These are phyloP conservation scores for Metschnikowia gelsemii DNA, from an alignment of 805 yeast genomes.

Conservation along the genomic window DNA sequence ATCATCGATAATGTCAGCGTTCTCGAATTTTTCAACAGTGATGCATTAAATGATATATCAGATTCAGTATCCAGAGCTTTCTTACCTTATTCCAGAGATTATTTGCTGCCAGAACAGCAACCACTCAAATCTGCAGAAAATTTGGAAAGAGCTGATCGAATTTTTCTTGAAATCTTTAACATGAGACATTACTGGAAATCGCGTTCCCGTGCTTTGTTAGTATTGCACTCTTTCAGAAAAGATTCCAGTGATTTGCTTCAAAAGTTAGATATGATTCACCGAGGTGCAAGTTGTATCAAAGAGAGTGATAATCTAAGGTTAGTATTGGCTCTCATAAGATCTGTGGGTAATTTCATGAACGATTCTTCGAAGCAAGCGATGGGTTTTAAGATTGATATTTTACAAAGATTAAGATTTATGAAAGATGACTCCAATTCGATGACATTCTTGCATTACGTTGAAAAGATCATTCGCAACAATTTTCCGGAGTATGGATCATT, in stretches of 20 bases:
- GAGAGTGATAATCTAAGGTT: constrained; percentile 66
- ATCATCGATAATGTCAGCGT: constrained; percentile 55
- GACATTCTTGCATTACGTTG: constrained; percentile 91
- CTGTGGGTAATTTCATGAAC: constrained; percentile 96
- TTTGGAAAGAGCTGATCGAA: constrained; percentile 67
- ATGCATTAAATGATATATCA: constrained; percentile 60
- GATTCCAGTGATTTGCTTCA: constrained; percentile 62
- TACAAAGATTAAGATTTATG: constrained; percentile 84
- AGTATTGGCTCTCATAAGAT: constrained; percentile 78
- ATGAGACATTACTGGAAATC: constrained; percentile 71
- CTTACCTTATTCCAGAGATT: constrained; percentile 63
- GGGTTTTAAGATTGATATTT: constrained; percentile 88
- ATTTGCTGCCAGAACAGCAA: constrained; percentile 18
- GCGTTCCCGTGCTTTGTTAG: constrained; percentile 60
- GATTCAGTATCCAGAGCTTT: constrained; percentile 54
- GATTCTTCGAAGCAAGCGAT: constrained; percentile 87
- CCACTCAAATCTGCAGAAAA: constrained; percentile 28
- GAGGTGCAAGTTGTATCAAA: constrained; percentile 65
- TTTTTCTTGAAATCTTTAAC: constrained; percentile 67
- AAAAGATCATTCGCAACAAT: constrained; percentile 76
- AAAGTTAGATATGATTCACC: constrained; percentile 63
- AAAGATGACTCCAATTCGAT: constrained; percentile 84
- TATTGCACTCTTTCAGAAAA: constrained; percentile 56
- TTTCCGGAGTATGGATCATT: constrained; percentile 79
- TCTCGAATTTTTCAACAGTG: constrained; percentile 67